phyloP scores from a whole-genome alignment of 139 green algal species.

The Tetradesmus lagerheimii region DNA sequence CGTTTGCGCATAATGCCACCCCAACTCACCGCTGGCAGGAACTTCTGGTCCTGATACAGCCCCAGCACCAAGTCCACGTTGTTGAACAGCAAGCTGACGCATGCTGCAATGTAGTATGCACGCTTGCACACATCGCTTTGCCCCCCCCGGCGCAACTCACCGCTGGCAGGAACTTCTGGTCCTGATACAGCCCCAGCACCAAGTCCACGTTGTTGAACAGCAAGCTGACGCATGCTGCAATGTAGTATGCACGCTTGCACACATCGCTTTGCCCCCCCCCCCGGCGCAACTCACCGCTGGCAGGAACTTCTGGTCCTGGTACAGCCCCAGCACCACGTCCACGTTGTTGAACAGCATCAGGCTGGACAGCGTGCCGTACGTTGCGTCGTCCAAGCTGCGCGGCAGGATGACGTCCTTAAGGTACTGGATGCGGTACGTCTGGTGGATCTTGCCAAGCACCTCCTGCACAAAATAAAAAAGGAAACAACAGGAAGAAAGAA shows the following conservation, averaged over 20 bases:
- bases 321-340: slow-evolving; percentile 82
- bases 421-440: slow-evolving; percentile 95
- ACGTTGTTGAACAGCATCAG: slow-evolving; percentile 96
- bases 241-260: not conserved
- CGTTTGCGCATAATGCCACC: not conserved
- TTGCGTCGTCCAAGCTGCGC: slow-evolving; percentile 92
- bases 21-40: slow-evolving; percentile 68
- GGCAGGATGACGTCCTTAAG: slow-evolving; percentile 97
- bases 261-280: no score
- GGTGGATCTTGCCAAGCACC: slow-evolving; percentile 94
- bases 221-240: no score
- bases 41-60: slow-evolving; percentile 73
- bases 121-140: no score
- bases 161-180: slow-evolving; percentile 81
- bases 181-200: slow-evolving; percentile 63
- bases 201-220: slow-evolving; percentile 98
- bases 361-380: slow-evolving; percentile 91
- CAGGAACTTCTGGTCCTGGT: slow-evolving; percentile 85
- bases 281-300: slow-evolving; percentile 26
- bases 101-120: not conserved
- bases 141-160: not conserved
- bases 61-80: slow-evolving; percentile 91
- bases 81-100: slow-evolving; percentile 96
- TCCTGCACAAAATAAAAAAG: no score
- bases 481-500: no score